Evolutionary conservation across 352 stramenopile species (phyloP), one percentile per base, ranked within the genome.

Genomic region (Globisporangium iwayamae): DNA sequence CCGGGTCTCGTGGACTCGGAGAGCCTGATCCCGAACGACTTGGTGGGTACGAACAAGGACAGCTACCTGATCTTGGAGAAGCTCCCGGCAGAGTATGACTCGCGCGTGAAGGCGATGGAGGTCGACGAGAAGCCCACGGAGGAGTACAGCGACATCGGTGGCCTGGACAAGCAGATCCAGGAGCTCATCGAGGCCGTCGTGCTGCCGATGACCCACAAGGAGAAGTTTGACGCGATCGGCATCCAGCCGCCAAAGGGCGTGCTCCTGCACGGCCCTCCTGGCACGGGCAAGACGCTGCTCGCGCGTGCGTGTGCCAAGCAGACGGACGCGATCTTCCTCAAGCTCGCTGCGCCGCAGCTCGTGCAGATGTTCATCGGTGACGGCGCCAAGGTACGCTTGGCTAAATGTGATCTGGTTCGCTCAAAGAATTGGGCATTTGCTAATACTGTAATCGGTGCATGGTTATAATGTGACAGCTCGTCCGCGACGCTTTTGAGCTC

Each of bases 311-410:
- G 97, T 76, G 97, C 97, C 18, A 99, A 99, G 73, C 94, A 99
- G 69, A 99, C 96, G 11, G 97, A 99, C 71, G 97, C 96, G 4
- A 97, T 99, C 47, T 99, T 99, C 77, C 74, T 99, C 34, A 99
- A 99, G 80, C 76, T 99, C 46, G 96, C 97, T 3, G 97, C 96
- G 9, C 96, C 97, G n/a, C 96, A 99, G 73, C 81, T 99, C 30
- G 97, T 99, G 38, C 89, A 98, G 74, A 99, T 99, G 96, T 99
- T 99, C 69, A 99, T 99, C 71, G 97, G 97, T 60, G 97, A 99
- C 65, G 97, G 97, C 32, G 96, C 97, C 14, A 99, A 91, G 73
- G 73, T 71, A 51, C 56, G 61, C 60, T 22, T 18, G 6, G 25
- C 6, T 28, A 28, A 39, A 32, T 36, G 13, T 1, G 18, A 32